Evolutionary conservation across 192 early-diverging fungal species (phyloP), one percentile per base, ranked within the genome.

Genomic region (Backusella mclennaniae): DNA sequence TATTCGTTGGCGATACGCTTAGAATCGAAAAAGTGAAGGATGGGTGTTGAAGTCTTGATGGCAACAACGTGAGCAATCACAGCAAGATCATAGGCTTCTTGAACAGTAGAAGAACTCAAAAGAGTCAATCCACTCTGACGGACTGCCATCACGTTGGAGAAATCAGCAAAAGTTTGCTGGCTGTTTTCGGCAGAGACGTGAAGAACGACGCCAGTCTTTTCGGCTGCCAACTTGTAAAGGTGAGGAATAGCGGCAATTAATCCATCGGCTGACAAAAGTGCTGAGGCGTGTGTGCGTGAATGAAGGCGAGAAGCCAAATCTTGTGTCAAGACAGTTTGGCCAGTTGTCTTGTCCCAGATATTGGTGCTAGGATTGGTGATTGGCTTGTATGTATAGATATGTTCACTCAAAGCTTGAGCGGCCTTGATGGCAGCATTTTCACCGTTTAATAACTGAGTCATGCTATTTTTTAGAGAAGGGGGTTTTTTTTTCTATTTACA

Each of bases 51-150:
- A 36, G 91, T 84, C 66, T 85, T 85, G 42, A 86, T 80, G 17
- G 96, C 84, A 4, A 92, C 87, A 31, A 94, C 85, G 66, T 97
- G 90, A 6, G 96, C 91, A 11, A 94, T 88, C 33, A 96, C 42
- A 6, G 95, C 93, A 77, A 94, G 84, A 85, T 97, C 96, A 44
- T 93, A 87, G 5, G 93, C 89, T 73, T 95, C 90, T 84, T 97
- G 95, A 38, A 89, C 87, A 70, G 88, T 88, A 36, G 84, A 80
- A 38, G 96, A 96, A 67, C 89, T 88, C 69, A 98, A 77, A 63
- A 97, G 69, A 7, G 90, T 93, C 63, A 93, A 93, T 14, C 96
- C 96, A 66, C 90, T 86, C 76, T 92, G 90, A 67, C 93, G 90
- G 21, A 95, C 89, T 17, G 90, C 89, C 81, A 94, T 87, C 44